Evolutionary conservation across 1,139 yeast species (phyloP), one percentile per base, ranked within the genome.

Genomic region (Saccharomyces hybrid): DNA sequence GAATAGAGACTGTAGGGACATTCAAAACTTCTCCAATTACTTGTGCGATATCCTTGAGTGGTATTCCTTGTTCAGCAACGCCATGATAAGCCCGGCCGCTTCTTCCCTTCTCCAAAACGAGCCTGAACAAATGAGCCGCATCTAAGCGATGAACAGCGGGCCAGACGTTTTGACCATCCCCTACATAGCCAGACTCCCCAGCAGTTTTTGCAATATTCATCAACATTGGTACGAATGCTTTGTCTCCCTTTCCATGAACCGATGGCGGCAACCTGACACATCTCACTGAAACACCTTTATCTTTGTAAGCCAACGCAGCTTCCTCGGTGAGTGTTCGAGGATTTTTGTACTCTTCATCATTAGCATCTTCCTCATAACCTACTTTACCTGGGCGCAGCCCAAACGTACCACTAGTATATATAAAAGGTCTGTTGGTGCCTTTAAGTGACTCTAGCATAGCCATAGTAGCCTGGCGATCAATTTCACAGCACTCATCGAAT

Each of bases 101-200:
- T 20, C 23, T 20, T 20, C 23, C 23, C 23, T 20, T 20, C 23
- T 67, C 70, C 14, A 66, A 26, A 2, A 65, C 72, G 28, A 62
- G 50, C 11, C 56, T 50, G 48, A 55, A 70, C 25, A 70, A 44
- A 3, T 26, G 50, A 1, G 72, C 74, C 32, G 67, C 71, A 61
- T 72, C 75, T 2, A 48, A 16, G n/a, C 56, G 58, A 49, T 70
- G 65, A 16, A 68, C 70, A 2, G 72, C 67, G 9, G 70, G 56
- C 74, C 74, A 72, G 1, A 48, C 55, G 49, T 63, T 63, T 3
- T 49, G 26, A 5, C 73, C 74, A 4, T 66, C 67, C 2, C 62
- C 72, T 16, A 64, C 30, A 49, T 64, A 67, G 7, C 52, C 54
- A 8, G 66, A 59, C 14, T 48, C 57, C 1, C 67, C 66, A 5